phyloP scores from a whole-genome alignment of 129 eudicot genomes.

The Helianthus tuberosus region DNA sequence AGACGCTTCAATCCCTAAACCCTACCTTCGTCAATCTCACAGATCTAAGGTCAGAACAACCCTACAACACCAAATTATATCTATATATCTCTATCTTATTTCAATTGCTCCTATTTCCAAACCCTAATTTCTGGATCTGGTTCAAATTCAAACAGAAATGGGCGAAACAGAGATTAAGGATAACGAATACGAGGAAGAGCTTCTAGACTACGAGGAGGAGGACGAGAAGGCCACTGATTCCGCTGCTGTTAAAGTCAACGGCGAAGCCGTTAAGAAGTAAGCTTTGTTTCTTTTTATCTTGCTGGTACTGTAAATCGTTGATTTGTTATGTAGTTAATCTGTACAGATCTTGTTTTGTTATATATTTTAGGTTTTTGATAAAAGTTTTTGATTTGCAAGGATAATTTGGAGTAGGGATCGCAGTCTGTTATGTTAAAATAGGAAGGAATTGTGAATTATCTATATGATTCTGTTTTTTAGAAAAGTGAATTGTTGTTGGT shows the following conservation, averaged over 20 bases:
- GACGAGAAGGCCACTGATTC: constrained; percentile 91
- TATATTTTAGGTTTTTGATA: too few relatives aligned
- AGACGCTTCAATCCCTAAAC: constrained; percentile 46
- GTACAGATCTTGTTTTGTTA: too few relatives aligned
- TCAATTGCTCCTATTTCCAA: constrained; percentile 12
- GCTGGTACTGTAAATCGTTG: not conserved
- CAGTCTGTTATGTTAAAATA: not conserved
- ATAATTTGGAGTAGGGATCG: constrained; percentile 4
- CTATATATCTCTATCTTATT: constrained; percentile 14
- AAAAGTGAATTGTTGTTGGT: too few relatives aligned
- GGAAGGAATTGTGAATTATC: not conserved
- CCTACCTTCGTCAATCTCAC: constrained; percentile 23
- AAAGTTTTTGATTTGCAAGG: not conserved
- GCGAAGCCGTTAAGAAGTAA: constrained; percentile 91
- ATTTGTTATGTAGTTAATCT: not conserved
- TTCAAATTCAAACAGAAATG: constrained; percentile 43
- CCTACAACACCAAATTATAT: constrained; percentile 9
- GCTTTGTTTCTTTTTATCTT: not conserved
- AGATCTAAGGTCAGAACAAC: constrained; percentile 40
- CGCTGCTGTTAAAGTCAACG: constrained; percentile 65
- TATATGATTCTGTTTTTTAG: not conserved
- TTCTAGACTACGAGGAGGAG: constrained; percentile 95
- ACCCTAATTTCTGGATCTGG: constrained; percentile 25
- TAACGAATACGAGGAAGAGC: constrained; percentile 95
- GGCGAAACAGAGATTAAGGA: constrained; percentile 89